Conservation (phyloP, 1,139 yeast species). For the Tardiomyces depauwii region DNA sequence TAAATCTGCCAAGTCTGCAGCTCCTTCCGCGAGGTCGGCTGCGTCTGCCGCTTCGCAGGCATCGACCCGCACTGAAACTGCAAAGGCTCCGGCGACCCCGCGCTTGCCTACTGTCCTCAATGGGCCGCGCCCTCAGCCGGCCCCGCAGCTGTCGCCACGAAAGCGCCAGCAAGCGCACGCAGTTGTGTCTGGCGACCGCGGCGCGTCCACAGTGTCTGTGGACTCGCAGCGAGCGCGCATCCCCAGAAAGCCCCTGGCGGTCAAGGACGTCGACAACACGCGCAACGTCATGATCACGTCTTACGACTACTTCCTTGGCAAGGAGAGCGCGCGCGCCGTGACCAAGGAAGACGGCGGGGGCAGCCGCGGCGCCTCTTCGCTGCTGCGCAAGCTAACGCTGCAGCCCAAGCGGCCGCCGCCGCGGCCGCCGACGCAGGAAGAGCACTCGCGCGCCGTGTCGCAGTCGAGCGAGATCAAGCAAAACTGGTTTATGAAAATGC, state of each 20-base stretch:
- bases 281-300: not conserved
- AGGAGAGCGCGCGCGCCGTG: not conserved
- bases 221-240: not conserved
- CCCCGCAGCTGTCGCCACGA: not conserved
- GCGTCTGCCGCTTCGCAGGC: not conserved
- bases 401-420: constrained; percentile 15
- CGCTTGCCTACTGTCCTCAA: not conserved
- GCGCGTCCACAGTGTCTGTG: not conserved
- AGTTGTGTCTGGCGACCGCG: not conserved
- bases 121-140: not conserved
- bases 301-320: not conserved
- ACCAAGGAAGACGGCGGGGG: not conserved
- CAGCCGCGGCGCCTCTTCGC: constrained; percentile 6
- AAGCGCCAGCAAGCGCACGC: not conserved
- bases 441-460: not conserved
- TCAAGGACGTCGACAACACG: constrained; percentile 6
- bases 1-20: not conserved
- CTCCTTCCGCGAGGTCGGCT: not conserved
- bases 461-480: constrained; percentile 17
- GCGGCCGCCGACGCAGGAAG: constrained; percentile 8
- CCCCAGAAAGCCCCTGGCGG: constrained; percentile 7
- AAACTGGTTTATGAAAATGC: constrained; percentile 30
- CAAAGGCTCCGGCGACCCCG: not conserved
- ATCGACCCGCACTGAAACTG: not conserved
- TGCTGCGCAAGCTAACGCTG: constrained; percentile 11